Conservation (phyloP, 257 asterid species). For the Solanum gandarillasii region DNA sequence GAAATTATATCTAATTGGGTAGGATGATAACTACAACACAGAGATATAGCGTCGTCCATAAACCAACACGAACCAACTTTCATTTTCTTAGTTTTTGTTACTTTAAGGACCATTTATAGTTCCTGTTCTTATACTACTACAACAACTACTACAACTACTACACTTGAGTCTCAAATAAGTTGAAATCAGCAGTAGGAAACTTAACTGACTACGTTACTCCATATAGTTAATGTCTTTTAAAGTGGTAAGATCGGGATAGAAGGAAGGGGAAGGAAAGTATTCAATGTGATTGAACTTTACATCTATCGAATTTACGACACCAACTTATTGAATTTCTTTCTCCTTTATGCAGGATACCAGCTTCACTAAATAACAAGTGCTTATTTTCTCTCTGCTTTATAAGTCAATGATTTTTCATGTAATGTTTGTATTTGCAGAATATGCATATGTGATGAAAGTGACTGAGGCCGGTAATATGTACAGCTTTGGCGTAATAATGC, state of each 20-base stretch:
- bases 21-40: not conserved
- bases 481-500: constrained; percentile 1
- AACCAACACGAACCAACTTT: not conserved
- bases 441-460: constrained; percentile 1
- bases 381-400: not conserved
- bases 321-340: not conserved
- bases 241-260: not conserved
- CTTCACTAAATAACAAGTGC: not conserved
- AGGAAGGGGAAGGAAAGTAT: not conserved
- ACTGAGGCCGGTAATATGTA: constrained; percentile 4
- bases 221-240: not conserved
- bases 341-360: not conserved
- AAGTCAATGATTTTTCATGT: not conserved
- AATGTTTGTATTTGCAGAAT: not conserved
- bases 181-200: not conserved
- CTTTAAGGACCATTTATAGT: not conserved
- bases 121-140: not conserved
- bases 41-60: not conserved
- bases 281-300: not conserved
- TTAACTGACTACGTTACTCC: not conserved
- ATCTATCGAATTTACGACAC: not conserved
- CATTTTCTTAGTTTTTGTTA: not conserved
- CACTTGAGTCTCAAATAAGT: not conserved
- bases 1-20: not conserved
- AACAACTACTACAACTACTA: not conserved